Evolutionary conservation across 2,329 filamentous ascomycete genomes (phyloP), one percentile per base, ranked within the genome.

Genomic region (Colletotrichum tanaceti): DNA sequence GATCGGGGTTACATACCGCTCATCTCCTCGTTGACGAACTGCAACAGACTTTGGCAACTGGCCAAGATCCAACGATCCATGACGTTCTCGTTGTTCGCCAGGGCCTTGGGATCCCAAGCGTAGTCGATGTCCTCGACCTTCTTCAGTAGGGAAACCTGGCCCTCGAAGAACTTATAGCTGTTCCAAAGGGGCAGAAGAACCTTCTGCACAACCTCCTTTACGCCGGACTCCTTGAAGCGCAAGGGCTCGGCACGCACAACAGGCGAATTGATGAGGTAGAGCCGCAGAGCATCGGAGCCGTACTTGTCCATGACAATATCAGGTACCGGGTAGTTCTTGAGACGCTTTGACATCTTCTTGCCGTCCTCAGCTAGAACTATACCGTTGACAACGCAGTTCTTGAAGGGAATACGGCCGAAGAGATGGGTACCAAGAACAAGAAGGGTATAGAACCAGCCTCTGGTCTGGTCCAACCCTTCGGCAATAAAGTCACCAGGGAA

Each of bases 281-380:
- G 85, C 63, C 95, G 91, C 58, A 98, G 87, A 38, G 95, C 94
- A 81, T 98, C 95, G 1, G 94, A 94, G 22, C 95, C 95, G 77
- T 97, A 97, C 75, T 91, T 91, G 66, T 91, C 83, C 86, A 98
- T 96, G 73, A 98, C 89, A 59, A 93, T 83, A 65, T 84, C 84
- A 13, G 95, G 95, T 75, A 97, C 94, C 0, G 95, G 95, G 79
- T 97, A 98, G 80, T 98, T 98, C 83, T 98, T 97, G 66, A 97
- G 85, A 62, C 95, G 89, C 82, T 98, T 98, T 7, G 94, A 97
- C 95, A 98, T 98, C 85, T 98, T 98, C 85, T 97, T 98, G 64
- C 95, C 95, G 75, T 97, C 93, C 77, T 97, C 94, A 0, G 94
- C 94, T 47, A 98, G 86, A 5, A 98, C 94, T 71, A 97, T 96